Evolutionary conservation across 2,329 filamentous ascomycete genomes (phyloP), one percentile per base, ranked within the genome.

Genomic region (Sporothrix sp.): DNA sequence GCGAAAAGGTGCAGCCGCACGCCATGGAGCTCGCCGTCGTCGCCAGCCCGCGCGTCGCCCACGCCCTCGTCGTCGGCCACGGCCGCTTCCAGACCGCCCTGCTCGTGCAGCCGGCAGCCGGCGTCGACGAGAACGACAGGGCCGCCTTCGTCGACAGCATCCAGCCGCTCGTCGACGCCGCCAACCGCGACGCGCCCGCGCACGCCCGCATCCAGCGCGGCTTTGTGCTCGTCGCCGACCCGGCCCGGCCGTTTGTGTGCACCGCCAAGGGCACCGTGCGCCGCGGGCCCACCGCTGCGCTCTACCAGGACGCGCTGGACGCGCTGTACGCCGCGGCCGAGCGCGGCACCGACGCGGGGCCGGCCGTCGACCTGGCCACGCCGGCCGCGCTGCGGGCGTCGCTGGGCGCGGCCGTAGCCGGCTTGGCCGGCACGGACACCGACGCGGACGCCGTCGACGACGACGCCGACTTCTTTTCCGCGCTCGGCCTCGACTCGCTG

Each of bases 1-100:
- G 62, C 6, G 58, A 61, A 38, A 65, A 66, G 27, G 52, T 65
- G 5, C 63, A 66, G 23, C 65, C 49, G 1, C 35, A 47, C 2
- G 49, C 28, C 10, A 43, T 36, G 30, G 48, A 50, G 30, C 30
- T 43, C n/a, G 36, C 37, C 27, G 27, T 49, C 21, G 38, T 32
- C 11, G 28, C 48, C 13, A 32, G 27, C 13, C 38, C 48, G 10
- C n/a, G 20, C 7, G 38, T 50, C 2, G 32, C 7, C 2, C 38
- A 35, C 18, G 48, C 38, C 1, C 3, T 50, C 9, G 38, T 50
- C 2, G 38, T 30, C 1, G 48, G 48, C 11, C 38, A 43, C 4
- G 48, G 28, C 1, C 48, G 38, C 1, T 50, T 50, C 23, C 48
- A 50, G 28, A 28, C 23, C 4, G 36, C 47, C 1, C 14, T 42